Percentiles rank a stretch among this genome's conserved stretches.
Evolutionary conservation across 2,329 filamentous ascomycete genomes (phyloP).

Genomic region (Ceratocystis albifundus): DNA sequence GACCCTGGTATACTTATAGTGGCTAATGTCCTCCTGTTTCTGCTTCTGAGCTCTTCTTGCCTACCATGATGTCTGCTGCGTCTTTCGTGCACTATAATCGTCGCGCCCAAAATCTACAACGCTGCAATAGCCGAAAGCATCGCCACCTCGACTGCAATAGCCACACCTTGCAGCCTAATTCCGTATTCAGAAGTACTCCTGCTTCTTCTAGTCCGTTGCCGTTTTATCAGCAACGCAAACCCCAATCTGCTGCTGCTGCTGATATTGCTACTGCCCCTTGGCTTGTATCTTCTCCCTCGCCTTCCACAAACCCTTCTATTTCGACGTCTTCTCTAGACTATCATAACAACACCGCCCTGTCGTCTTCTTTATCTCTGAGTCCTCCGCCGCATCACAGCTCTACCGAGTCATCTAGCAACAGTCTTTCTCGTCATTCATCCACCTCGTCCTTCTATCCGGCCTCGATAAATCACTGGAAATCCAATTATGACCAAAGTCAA

Average conservation of each 20-base stretch:
- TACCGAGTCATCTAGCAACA: background rate
- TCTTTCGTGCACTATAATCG: constrained; percentile 25
- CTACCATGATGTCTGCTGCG: constrained; percentile 26
- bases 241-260: background rate
- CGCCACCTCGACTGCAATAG: background rate
- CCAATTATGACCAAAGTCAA: constrained; percentile 24
- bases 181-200: constrained; percentile 5
- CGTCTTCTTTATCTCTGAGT: constrained; percentile 8
- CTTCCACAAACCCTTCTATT: background rate
- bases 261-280: background rate
- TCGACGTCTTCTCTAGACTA: constrained; percentile 3
- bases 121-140: background rate
- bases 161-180: background rate
- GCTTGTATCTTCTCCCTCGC: background rate
- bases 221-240: constrained; percentile 10
- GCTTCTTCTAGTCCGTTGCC: constrained; percentile 1
- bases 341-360: background rate
- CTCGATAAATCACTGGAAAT: constrained; percentile 16
- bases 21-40: constrained; percentile 17
- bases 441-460: constrained; percentile 8
- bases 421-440: constrained; percentile 20
- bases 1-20: constrained; percentile 16
- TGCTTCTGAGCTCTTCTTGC: background rate
- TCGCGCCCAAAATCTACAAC: constrained; percentile 9
- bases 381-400: constrained; percentile 14